Evolutionary conservation across 495 filamentous ascomycete genomes (phyloP), one percentile per base, ranked within the genome.

Genomic region (Letharia lupina): DNA sequence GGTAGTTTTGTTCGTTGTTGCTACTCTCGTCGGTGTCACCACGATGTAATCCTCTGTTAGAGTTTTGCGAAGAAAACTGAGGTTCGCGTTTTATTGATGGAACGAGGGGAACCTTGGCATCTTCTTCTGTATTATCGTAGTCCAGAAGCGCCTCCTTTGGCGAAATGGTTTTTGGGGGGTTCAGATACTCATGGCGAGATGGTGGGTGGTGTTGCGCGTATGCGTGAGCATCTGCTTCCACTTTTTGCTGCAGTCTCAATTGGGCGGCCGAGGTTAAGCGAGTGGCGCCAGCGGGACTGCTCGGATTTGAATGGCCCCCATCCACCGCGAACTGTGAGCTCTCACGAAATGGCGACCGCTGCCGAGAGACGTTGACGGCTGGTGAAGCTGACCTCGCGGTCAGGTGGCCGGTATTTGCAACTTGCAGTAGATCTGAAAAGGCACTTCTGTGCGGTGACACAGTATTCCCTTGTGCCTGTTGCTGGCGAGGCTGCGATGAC

Each of bases 141-240:
- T 96, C 93, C 66, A 96, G 78, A 66, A 93, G 74, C 7, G 92
- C 91, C 71, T 98, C 94, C 79, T 97, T 96, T 41, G 94, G 94
- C 18, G 94, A 98, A 62, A 98, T 97, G 8, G 95, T 97, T 73
- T 90, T 90, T 0, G 90, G 86, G 16, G 86, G 60, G 57, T 60
- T 86, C 67, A 78, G 70, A 31, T 64, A 58, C 54, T 68, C 70
- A 39, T 63, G 65, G 47, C 64, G 61, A 42, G 65, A 45, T 61
- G 62, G 65, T 47, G 70, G 68, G 6, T 74, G 73, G 11, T 79
- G 76, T 28, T 80, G 39, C 73, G 68, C 50, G 65, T 71, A 72
- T 75, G 68, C 75, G 76, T 68, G 60, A 74, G 74, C 67, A 85
- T 74, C 61, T 84, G 83, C 62, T 81, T 85, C 82, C 9, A 81